Evolutionary conservation across 331 rosid species (phyloP), one percentile per base, ranked within the genome.

Genomic region (Arachis monticola): DNA sequence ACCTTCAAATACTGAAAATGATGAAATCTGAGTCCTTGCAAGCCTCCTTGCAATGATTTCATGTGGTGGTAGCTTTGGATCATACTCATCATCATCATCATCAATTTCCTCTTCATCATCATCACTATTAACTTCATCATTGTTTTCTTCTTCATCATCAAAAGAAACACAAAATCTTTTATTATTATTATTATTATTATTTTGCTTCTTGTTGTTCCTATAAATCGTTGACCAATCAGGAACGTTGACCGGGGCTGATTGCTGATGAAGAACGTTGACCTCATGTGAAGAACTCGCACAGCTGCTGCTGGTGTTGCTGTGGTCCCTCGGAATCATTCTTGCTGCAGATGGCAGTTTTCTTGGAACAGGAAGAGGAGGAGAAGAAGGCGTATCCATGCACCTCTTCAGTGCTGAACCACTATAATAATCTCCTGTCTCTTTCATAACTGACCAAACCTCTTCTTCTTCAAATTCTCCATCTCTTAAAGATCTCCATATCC

Each of bases 1-100:
- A 56, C 98, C 98, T 89, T 93, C 98, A 72, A 87, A 82, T 17
- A 93, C 98, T 17, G 98, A 93, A 77, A 91, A 93, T 22, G 96
- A 88, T 5, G 98, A 91, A 42, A 93, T 89, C 58, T 89, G 92
- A 48, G 84, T 87, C 84, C 87, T 89, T 68, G 92, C 96, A 52
- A 87, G 85, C 82, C 97, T 91, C 79, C 87, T 91, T 35, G 98
- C 88, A 47, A 93, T 69, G 42, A 87, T 60, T 62, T 93, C 98
- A 81, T 91, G 98, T 14, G 98, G 98, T 4, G 98, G 97, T 7
- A 86, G 62, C 77, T 50, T 91, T 6, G 50, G 8, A 11, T 74
- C 83, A 74, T 58, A 78, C 32, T 80, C 91, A 58, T 85, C 92
- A n/a, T 81, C 9, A 0, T 69, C 83, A 6, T 78, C 82, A 10